Base-by-base conservation (phyloP, 768 basidiomycete genomes). In the Trametes maxima region DNA sequence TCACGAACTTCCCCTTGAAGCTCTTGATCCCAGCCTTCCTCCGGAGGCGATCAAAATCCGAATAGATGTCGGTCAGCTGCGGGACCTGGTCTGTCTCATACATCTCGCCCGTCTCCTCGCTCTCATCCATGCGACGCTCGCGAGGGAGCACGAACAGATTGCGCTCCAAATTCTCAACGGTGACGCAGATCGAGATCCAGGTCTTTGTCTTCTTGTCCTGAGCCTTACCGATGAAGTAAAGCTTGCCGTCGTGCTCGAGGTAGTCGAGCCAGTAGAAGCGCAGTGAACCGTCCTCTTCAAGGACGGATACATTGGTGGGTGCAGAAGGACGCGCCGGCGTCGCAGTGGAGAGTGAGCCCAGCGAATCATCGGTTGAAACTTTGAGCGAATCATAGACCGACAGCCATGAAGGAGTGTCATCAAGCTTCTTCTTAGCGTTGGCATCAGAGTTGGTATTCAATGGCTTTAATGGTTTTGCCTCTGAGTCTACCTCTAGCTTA, bases 251-350 rank as follows among this genome's bases (percentile, higher is more conserved):
- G 49, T 85, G 82, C 71, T 98, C 94, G 36, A 95, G 85, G 69
- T 94, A 94, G 70, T 99, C 97, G 21, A 98, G 79, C 97, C 97
- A 99, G 79, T 89, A 99, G 79, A 99, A 95, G 25, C 83, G 84
- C 14, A 98, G 76, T 3, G 87, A 90, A 1, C 93, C 94, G 65
- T 97, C 94, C 4, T 83, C 76, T 69, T 98, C 93, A 2, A 95
- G 80, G 0, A 88, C 88, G 43, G 82, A 82, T 7, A 86, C 65
- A 21, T 79, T 74, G 70, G 70, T 69, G 70, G 50, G 79, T 2
- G 58, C 40, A 11, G 49, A 62, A 51, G 81, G 76, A 47, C 70
- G 63, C 4, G 78, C 66, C 1, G 56, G 50, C 2, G 65, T 59
- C n/a, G 66, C 48, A 16, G 37, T 70, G 5, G 73, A 70, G 35